Evolutionary conservation across 1,139 yeast species (phyloP).

Genomic region (Blastobotrys persicus): DNA sequence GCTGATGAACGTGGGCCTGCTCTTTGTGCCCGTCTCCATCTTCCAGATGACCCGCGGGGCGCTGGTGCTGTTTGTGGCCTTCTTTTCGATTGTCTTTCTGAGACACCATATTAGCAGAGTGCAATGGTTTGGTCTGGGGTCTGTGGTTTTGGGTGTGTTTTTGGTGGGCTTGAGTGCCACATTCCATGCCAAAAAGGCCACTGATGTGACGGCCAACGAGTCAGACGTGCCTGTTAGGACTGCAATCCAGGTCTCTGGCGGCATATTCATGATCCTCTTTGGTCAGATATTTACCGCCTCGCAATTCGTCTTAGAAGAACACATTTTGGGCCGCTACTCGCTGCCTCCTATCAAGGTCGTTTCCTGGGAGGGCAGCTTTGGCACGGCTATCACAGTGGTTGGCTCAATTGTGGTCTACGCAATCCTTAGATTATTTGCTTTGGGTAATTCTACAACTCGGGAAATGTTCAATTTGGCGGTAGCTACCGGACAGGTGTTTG

Average conservation of each 20-base stretch:
- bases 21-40: conserved; percentile 76
- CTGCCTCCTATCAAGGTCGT: conserved; percentile 66
- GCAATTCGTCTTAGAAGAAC: conserved; percentile 79
- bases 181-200: conserved; percentile 25
- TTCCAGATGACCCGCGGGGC: conserved; percentile 87
- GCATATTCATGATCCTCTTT: conserved; percentile 55
- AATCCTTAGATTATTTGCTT: conserved; percentile 28
- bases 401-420: conserved; percentile 47
- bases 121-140: conserved; percentile 65
- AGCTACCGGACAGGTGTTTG: conserved; percentile 51
- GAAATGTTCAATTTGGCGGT: conserved; percentile 59
- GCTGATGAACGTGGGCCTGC: conserved; percentile 68
- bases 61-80: conserved; percentile 71
- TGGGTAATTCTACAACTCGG: conserved; percentile 37
- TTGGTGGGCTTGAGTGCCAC: conserved; percentile 71
- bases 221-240: conserved; percentile 24
- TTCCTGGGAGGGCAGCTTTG: conserved; percentile 74
- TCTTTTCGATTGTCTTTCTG: conserved; percentile 64
- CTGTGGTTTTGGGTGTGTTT: conserved; percentile 66
- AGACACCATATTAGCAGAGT: conserved; percentile 53
- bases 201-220: conserved; percentile 16
- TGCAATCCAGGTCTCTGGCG: conserved; percentile 41
- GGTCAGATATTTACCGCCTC: conserved; percentile 70
- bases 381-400: conserved; percentile 47
- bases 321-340: conserved; percentile 52